Conservation (phyloP, 1,139 yeast species). For the Candida gigantensis region DNA sequence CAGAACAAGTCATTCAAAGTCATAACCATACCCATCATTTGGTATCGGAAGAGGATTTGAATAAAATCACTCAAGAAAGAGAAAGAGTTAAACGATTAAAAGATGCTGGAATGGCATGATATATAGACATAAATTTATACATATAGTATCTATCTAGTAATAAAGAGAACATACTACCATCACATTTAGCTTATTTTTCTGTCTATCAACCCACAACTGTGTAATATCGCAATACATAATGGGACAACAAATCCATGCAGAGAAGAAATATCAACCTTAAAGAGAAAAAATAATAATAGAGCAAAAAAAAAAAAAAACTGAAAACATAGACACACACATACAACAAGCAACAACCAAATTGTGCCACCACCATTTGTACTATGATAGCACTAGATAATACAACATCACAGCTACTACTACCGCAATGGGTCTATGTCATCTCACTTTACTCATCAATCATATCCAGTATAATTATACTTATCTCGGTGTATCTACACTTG, state of each 20-base stretch:
- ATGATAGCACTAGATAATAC: slow-evolving; percentile 5
- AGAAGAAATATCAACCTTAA: too few relatives aligned
- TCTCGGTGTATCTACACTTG: slow-evolving; percentile 37
- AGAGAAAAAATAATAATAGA: too few relatives aligned
- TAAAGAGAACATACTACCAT: too few relatives aligned
- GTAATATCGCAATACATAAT: too few relatives aligned
- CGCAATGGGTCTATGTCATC: slow-evolving; percentile 34
- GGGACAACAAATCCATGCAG: too few relatives aligned
- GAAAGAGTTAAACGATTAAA: slow-evolving; percentile 28
- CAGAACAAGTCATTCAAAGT: slow-evolving; percentile 7
- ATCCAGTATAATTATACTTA: slow-evolving; percentile 34
- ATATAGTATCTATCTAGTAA: background rate
- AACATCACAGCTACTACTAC: slow-evolving; percentile 20
- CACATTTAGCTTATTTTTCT: too few relatives aligned
- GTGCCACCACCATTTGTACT: too few relatives aligned
- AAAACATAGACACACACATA: background rate
- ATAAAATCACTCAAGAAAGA: slow-evolving; percentile 40
- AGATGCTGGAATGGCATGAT: slow-evolving; percentile 16
- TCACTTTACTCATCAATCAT: slow-evolving; percentile 37
- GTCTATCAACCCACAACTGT: too few relatives aligned
- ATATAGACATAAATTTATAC: background rate
- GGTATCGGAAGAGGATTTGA: slow-evolving; percentile 56
- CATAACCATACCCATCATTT: slow-evolving; percentile 54
- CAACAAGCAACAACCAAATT: background rate
- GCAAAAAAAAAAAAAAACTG: too few relatives aligned